Evolutionary conservation across 352 stramenopile species (phyloP), one percentile per base, ranked within the genome.

Genomic region (Globisporangium megalacanthum): DNA sequence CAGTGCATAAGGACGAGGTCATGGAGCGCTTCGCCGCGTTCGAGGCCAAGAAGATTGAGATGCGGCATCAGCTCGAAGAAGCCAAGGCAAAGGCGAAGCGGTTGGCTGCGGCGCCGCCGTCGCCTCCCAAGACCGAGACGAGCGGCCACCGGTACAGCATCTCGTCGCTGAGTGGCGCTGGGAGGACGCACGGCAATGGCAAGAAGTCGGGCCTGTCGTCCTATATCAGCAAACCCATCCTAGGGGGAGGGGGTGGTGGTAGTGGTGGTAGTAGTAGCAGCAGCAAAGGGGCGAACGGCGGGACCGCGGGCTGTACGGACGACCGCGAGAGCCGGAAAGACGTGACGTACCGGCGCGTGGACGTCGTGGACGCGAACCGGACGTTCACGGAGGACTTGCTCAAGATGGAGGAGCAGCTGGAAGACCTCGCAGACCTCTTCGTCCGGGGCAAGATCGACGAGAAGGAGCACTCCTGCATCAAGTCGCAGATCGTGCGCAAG

Each of bases 381-480:
- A 76, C 60, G 49, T 90, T 86, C 45, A 65, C 68, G 3, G 77
- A 88, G 13, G 77, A 88, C 48, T 54, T 92, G 36, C 70, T 73
- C 46, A 88, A 89, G 62, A 92, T 92, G 82, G 82, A 92, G 58
- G 82, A 89, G 49, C 82, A 92, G 35, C 64, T 92, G 9, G 77
- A 89, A 20, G 82, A 89, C 53, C 64, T 92, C 11, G 73, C 68
- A 0, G 73, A 87, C 48, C 60, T 92, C n/a, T 92, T 79, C 64
- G 53, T 85, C 2, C 77, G 82, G 3, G 82, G 82, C 14, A 88
- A 89, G 61, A 92, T 92, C 55, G 82, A 92, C 62, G 82, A 92
- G 66, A 92, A 89, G 58, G 82, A 92, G 50, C 79, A 89, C 56
- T 80, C 79, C n/a, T 92, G 79, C 62, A 92, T 92, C 62, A 83